Evolutionary conservation across 2,329 filamentous ascomycete species (phyloP).

Genomic region (Helminthosporium solani): DNA sequence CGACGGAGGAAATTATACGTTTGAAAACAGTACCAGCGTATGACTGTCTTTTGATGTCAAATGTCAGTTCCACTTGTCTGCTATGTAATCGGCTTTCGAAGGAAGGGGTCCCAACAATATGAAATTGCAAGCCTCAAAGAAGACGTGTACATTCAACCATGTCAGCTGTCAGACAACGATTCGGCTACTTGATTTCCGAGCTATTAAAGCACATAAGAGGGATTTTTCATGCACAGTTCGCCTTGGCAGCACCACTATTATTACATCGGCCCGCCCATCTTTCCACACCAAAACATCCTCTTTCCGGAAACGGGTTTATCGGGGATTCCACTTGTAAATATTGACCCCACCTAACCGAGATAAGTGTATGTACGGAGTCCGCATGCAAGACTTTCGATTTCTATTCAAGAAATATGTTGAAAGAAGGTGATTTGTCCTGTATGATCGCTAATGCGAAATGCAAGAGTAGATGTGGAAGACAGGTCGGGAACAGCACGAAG

Average conservation of each 20-base stretch:
- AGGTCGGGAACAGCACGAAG: too few relatives aligned
- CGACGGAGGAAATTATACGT: too few relatives aligned
- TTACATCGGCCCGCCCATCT: not conserved
- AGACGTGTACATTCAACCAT: not conserved
- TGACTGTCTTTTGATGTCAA: conserved; percentile 12
- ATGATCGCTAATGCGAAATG: too few relatives aligned
- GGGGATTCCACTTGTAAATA: not conserved
- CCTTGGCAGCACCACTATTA: not conserved
- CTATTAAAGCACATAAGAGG: not conserved
- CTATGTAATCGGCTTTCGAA: too few relatives aligned
- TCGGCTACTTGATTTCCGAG: not conserved
- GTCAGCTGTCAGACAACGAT: not conserved
- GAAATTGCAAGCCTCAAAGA: not conserved
- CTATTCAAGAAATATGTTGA: too few relatives aligned
- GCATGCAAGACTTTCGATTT: too few relatives aligned
- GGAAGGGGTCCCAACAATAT: not conserved
- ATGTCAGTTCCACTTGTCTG: too few relatives aligned
- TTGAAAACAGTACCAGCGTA: too few relatives aligned
- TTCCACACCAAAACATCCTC: conserved; percentile 2
- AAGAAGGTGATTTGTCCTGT: too few relatives aligned
- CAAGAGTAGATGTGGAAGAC: too few relatives aligned
- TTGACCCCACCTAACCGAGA: too few relatives aligned
- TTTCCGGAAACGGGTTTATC: conserved; percentile 4
- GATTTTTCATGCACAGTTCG: not conserved
- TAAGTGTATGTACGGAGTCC: not conserved